Percentiles rank a stretch among this genome's conserved stretches.
Evolutionary conservation across 345 rosid species (phyloP).

Genomic region (Erysimum cheiranthoides): DNA sequence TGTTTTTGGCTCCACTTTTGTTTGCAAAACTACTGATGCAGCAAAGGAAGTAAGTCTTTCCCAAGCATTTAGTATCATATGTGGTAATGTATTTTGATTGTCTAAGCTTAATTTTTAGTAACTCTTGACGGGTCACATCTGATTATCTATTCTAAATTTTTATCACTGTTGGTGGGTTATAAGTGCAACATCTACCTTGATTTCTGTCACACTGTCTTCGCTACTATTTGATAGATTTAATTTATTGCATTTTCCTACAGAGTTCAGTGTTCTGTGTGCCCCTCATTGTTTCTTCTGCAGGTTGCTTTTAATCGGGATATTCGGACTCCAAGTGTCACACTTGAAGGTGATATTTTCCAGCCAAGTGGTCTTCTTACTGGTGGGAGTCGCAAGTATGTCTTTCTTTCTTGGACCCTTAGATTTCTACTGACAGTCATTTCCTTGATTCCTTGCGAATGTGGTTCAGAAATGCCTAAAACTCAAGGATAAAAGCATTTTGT

Average conservation of each 20-base stretch:
- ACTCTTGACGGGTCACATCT: neutral
- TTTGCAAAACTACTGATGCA: constrained; percentile 83
- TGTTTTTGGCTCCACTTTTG: constrained; percentile 93
- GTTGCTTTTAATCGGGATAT: constrained; percentile 80
- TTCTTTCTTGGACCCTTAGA: constrained; percentile 31
- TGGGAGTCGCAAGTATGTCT: constrained; percentile 85
- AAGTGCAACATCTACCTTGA: constrained; percentile 19
- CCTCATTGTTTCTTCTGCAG: constrained; percentile 49
- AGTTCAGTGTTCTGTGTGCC: constrained; percentile 22
- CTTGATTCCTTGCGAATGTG: constrained; percentile 16
- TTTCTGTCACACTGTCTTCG: constrained; percentile 2
- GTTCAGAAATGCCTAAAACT: constrained; percentile 26
- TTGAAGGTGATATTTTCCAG: constrained; percentile 94
- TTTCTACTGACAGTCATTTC: constrained; percentile 19
- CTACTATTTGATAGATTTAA: constrained; percentile 11
- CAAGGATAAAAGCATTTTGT: constrained; percentile 1
- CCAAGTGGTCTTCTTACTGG: constrained; percentile 98
- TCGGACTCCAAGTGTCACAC: constrained; percentile 85
- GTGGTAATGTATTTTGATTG: neutral
- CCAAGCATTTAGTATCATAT: constrained; percentile 15
- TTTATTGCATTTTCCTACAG: constrained; percentile 14
- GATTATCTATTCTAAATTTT: neutral
- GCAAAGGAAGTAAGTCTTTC: constrained; percentile 80
- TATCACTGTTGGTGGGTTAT: constrained; percentile 11
- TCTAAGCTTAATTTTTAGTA: constrained; percentile 28